A percentile compares a stretch with the other conserved stretches of the same genome.
Conservation (phyloP, 345 rosid species). For the Boechera retrofracta region DNA sequence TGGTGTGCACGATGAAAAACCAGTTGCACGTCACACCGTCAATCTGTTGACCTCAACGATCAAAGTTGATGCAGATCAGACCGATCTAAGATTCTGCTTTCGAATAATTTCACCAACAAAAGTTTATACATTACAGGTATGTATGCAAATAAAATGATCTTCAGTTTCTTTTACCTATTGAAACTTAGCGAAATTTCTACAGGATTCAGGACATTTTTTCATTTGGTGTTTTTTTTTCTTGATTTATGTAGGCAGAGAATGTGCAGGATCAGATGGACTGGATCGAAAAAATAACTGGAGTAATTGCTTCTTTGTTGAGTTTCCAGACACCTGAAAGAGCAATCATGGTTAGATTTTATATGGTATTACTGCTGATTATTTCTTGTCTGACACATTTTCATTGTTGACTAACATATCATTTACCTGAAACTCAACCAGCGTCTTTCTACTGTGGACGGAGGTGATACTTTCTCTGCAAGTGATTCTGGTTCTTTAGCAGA, state of each 20-base stretch:
- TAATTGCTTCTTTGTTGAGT: slow-evolving; percentile 67
- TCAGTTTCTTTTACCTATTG: neutral
- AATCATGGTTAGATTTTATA: slow-evolving; percentile 42
- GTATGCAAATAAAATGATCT: neutral
- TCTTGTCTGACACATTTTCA: slow-evolving; percentile 15
- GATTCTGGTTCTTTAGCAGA: slow-evolving; percentile 55
- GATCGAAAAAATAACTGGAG: slow-evolving; percentile 87
- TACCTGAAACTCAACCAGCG: slow-evolving; percentile 50
- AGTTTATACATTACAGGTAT: slow-evolving; percentile 76
- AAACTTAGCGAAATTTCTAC: neutral
- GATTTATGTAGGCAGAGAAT: slow-evolving; percentile 73
- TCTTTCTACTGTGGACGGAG: slow-evolving; percentile 51
- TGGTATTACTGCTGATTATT: slow-evolving; percentile 19
- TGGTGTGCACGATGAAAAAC: slow-evolving; percentile 70
- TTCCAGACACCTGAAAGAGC: slow-evolving; percentile 67
- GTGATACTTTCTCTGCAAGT: slow-evolving; percentile 54
- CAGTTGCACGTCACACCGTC: slow-evolving; percentile 74
- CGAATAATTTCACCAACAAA: slow-evolving; percentile 70
- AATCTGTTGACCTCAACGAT: slow-evolving; percentile 80
- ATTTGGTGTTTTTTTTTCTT: slow-evolving; percentile 12
- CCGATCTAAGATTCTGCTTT: slow-evolving; percentile 85
- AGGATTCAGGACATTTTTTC: neutral
- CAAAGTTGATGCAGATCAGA: slow-evolving; percentile 77
- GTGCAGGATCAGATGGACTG: slow-evolving; percentile 83
- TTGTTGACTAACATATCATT: slow-evolving; percentile 19